A percentile compares a stretch with the other conserved stretches of the same genome.
Conservation (phyloP, 2,329 filamentous ascomycete genomes). For the Rutstroemia sp. region DNA sequence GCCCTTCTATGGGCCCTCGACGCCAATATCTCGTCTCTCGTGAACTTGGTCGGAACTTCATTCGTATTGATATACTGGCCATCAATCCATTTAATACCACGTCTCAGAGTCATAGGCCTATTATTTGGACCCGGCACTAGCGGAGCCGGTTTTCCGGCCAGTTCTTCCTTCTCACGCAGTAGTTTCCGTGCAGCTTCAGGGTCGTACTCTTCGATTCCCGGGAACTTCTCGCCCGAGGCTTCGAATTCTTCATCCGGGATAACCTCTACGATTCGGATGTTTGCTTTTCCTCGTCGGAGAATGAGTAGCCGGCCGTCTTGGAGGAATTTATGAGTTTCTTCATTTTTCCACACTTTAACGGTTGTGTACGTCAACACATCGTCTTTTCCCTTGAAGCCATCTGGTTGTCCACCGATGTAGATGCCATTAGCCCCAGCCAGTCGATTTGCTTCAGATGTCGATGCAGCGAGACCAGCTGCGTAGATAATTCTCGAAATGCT, state of each 20-base stretch:
- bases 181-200: not conserved
- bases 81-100: too few relatives aligned
- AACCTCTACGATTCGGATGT: constrained; percentile 53
- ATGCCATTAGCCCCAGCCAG: constrained; percentile 47
- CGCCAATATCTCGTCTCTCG: too few relatives aligned
- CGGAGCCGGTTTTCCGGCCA: too few relatives aligned
- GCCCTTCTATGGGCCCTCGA: too few relatives aligned
- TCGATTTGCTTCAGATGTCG: constrained; percentile 50
- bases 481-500: constrained; percentile 52
- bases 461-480: constrained; percentile 51
- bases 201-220: not conserved
- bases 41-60: too few relatives aligned
- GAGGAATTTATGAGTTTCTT: constrained; percentile 52
- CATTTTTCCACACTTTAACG: constrained; percentile 50
- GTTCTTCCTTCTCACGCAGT: not conserved
- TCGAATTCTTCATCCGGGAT: constrained; percentile 43
- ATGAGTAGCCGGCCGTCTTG: constrained; percentile 52
- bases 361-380: constrained; percentile 53
- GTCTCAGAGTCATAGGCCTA: too few relatives aligned
- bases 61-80: too few relatives aligned
- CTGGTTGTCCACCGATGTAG: constrained; percentile 51
- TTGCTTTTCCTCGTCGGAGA: constrained; percentile 56
- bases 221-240: not conserved
- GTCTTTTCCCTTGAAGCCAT: constrained; percentile 33
- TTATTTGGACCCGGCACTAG: too few relatives aligned